Evolutionary conservation across 345 rosid genomes (phyloP).

Genomic region (Clausena lansium): DNA sequence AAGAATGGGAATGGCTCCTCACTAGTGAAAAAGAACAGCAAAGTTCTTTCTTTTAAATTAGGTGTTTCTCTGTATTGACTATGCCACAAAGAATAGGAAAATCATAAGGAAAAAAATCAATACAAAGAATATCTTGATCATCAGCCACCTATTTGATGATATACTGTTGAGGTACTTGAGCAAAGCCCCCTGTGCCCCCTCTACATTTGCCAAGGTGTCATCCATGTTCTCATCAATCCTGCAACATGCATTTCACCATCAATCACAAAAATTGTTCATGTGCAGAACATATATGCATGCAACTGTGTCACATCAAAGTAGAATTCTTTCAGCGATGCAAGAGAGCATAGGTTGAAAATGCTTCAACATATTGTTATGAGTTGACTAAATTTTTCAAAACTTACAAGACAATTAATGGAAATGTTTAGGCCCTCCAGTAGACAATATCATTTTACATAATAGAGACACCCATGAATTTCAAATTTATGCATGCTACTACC

Average conservation of each 20-base stretch:
- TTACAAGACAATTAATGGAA: neutral
- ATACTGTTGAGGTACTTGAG: conserved; percentile 45
- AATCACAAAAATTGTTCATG: no score
- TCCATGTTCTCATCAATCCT: conserved; percentile 57
- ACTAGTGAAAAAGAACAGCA: neutral
- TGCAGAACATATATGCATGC: neutral
- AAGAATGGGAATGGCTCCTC: neutral
- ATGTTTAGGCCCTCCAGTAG: neutral
- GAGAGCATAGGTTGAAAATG: neutral
- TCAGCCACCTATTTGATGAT: conserved; percentile 45
- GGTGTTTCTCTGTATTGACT: conserved; percentile 13
- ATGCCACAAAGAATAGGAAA: conserved; percentile 49
- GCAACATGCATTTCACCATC: conserved; percentile 1
- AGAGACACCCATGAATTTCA: neutral
- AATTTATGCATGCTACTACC: neutral
- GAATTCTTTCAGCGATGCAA: neutral
- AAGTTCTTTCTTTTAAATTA: conserved; percentile 10
- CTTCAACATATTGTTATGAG: neutral
- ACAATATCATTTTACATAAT: neutral
- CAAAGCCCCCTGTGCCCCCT: conserved; percentile 48
- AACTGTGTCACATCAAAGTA: neutral
- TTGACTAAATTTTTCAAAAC: neutral
- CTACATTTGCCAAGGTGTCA: conserved; percentile 38
- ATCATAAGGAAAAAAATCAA: conserved; percentile 46
- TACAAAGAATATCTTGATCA: conserved; percentile 49